Evolutionary conservation across 2,329 filamentous ascomycete species (phyloP).

Genomic region (Penicillium freii): DNA sequence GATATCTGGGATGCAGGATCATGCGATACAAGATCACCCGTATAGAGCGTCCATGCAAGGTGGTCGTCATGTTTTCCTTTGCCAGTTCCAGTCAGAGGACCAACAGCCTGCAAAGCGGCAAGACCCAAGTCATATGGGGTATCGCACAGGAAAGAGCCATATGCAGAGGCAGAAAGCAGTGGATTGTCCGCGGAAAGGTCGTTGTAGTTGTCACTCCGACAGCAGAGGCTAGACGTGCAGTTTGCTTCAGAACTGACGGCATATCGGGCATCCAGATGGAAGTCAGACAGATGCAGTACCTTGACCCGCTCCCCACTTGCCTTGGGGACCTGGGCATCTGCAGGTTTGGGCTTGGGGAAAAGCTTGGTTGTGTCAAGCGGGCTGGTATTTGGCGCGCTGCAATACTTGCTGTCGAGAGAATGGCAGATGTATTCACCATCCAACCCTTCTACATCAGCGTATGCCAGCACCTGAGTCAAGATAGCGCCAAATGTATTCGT

Average conservation of each 20-base stretch:
- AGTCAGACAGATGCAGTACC: slow-evolving; percentile 56
- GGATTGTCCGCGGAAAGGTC: slow-evolving; percentile 34
- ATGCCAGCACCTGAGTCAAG: slow-evolving; percentile 58
- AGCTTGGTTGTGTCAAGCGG: slow-evolving; percentile 46
- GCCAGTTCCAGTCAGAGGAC: slow-evolving; percentile 56
- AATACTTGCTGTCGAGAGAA: slow-evolving; percentile 49
- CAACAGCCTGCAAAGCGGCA: slow-evolving; percentile 56
- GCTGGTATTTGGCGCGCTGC: slow-evolving; percentile 46
- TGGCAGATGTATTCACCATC: slow-evolving; percentile 60
- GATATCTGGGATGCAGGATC: slow-evolving; percentile 54
- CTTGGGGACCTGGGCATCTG: slow-evolving; percentile 43
- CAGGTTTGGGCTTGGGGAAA: slow-evolving; percentile 57
- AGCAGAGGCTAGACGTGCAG: slow-evolving; percentile 54
- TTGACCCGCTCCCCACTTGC: slow-evolving; percentile 56
- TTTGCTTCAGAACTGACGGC: slow-evolving; percentile 54
- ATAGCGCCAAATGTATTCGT: slow-evolving; percentile 52
- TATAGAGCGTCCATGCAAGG: slow-evolving; percentile 57
- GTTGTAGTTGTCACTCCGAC: slow-evolving; percentile 47
- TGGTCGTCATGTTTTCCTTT: slow-evolving; percentile 41
- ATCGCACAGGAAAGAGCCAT: slow-evolving; percentile 57
- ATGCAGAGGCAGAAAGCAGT: slow-evolving; percentile 51
- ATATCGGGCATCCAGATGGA: slow-evolving; percentile 57
- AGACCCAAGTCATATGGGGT: slow-evolving; percentile 58
- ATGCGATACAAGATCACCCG: slow-evolving; percentile 57
- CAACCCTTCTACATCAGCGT: slow-evolving; percentile 53